Conservation (phyloP, 2,329 filamentous ascomycete species). For the Sphaceloma murrayae region DNA sequence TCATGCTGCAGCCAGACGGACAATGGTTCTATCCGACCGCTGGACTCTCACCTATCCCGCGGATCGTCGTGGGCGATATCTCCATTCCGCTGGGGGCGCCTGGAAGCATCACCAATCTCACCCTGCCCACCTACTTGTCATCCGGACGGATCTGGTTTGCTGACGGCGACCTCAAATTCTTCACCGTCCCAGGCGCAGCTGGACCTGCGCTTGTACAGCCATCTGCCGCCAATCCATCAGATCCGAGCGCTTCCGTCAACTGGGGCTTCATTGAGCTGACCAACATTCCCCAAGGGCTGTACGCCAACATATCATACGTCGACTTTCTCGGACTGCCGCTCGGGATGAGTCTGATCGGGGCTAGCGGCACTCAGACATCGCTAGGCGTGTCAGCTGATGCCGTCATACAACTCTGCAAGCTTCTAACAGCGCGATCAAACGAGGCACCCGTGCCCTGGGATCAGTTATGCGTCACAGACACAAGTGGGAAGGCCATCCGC, state of each 20-base stretch:
- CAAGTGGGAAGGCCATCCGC: constrained; percentile 30
- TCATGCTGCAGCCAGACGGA: constrained; percentile 38
- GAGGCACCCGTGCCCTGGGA: constrained; percentile 54
- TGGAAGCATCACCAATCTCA: constrained; percentile 34
- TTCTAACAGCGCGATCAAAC: constrained; percentile 44
- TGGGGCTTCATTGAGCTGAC: constrained; percentile 41
- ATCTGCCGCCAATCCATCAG: constrained; percentile 32
- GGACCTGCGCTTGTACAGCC: constrained; percentile 40
- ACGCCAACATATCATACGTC: constrained; percentile 32
- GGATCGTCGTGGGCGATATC: constrained; percentile 32
- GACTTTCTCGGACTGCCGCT: constrained; percentile 37
- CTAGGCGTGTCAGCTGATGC: constrained; percentile 52
- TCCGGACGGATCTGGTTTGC: constrained; percentile 41
- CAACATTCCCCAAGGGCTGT: constrained; percentile 38
- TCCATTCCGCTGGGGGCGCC: constrained; percentile 36
- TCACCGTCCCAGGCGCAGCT: constrained; percentile 29
- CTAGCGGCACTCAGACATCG: constrained; percentile 41
- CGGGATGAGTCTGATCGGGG: constrained; percentile 45
- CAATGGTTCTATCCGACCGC: constrained; percentile 37
- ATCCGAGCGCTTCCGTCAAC: constrained; percentile 34
- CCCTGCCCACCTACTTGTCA: constrained; percentile 34
- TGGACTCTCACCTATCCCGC: constrained; percentile 29
- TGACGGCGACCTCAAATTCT: constrained; percentile 37
- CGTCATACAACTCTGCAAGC: constrained; percentile 45
- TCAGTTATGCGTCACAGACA: constrained; percentile 43